phyloP scores from a whole-genome alignment of 2,329 filamentous ascomycete species.

The Diaporthe sp. region DNA sequence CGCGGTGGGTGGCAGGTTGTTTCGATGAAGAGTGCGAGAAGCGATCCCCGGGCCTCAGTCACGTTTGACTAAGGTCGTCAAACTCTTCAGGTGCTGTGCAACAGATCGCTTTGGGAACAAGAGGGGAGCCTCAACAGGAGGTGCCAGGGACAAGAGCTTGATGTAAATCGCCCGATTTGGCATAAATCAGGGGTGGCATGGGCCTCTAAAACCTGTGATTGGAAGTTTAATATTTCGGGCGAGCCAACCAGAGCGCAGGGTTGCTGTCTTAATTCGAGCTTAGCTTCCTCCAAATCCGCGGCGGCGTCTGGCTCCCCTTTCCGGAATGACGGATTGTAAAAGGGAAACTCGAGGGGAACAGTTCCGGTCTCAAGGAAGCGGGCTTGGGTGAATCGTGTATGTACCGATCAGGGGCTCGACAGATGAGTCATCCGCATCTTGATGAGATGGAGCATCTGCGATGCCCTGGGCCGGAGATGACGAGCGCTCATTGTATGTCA shows the following conservation, averaged over 20 bases:
- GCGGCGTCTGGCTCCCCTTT: constrained; percentile 20
- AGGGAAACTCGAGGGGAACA: constrained; percentile 1
- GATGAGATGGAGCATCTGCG: neutral
- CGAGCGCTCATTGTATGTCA: neutral
- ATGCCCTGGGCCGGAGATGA: neutral
- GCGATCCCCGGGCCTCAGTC: constrained; percentile 30
- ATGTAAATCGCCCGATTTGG: constrained; percentile 38
- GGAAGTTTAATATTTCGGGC: constrained; percentile 17
- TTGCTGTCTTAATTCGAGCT: neutral
- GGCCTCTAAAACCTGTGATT: constrained; percentile 39
- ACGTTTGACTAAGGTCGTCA: constrained; percentile 7
- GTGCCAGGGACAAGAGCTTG: neutral
- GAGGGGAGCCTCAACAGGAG: constrained; percentile 11
- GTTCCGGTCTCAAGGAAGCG: constrained; percentile 22
- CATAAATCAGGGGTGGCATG: constrained; percentile 37
- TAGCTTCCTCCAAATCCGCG: constrained; percentile 31
- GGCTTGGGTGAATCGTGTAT: constrained; percentile 4
- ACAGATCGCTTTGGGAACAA: constrained; percentile 19
- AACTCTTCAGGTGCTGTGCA: constrained; percentile 14
- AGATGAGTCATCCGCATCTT: constrained; percentile 9
- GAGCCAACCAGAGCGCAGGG: constrained; percentile 34
- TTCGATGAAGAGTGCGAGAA: constrained; percentile 18
- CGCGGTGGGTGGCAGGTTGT: constrained; percentile 7
- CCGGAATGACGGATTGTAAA: constrained; percentile 15
- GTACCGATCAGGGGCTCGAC: constrained; percentile 22